A percentile compares a stretch with the other conserved stretches of the same genome.
These are phyloP conservation scores for Vitis hybrid DNA, from an alignment of 177 flowering plant species.

Conservation along the genomic window DNA sequence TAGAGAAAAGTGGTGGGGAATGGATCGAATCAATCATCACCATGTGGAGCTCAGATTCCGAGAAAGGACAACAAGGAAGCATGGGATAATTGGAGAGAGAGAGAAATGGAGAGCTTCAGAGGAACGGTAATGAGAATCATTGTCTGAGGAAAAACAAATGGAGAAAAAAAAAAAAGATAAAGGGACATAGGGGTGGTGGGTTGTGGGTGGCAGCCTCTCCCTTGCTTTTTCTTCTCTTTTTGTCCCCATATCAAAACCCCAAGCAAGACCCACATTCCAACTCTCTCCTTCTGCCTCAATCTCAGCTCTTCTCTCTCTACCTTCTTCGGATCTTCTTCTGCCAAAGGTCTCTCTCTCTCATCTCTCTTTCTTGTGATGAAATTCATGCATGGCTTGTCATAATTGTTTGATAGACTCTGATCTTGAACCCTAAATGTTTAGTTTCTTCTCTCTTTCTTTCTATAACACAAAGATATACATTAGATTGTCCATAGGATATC, in stretches of 20 bases:
- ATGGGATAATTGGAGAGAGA: slow-evolving; percentile 39
- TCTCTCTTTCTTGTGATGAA: not conserved
- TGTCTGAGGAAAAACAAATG: not conserved
- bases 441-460: not conserved
- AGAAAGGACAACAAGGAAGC: slow-evolving; percentile 41
- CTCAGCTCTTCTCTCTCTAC: slow-evolving; percentile 6
- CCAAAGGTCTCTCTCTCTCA: slow-evolving; percentile 14
- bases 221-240: slow-evolving; percentile 25
- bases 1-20: not conserved
- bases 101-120: slow-evolving; percentile 26
- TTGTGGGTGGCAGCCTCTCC: slow-evolving; percentile 29
- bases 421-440: not conserved
- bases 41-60: slow-evolving; percentile 27
- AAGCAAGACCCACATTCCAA: slow-evolving; percentile 3
- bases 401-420: not conserved
- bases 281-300: slow-evolving; percentile 9
- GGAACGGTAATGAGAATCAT: slow-evolving; percentile 36
- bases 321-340: slow-evolving; percentile 12
- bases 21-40: slow-evolving; percentile 9
- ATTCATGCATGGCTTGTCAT: not conserved
- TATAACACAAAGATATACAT: not conserved
- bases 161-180: slow-evolving; percentile 4
- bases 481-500: too few relatives aligned
- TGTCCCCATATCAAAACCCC: slow-evolving; percentile 27
- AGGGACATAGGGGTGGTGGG: slow-evolving; percentile 7